A percentile compares a stretch with the other conserved stretches of the same genome.
Conservation (phyloP, 371 early-diverging fungal species). For the Lichtheimia corymbifera region DNA sequence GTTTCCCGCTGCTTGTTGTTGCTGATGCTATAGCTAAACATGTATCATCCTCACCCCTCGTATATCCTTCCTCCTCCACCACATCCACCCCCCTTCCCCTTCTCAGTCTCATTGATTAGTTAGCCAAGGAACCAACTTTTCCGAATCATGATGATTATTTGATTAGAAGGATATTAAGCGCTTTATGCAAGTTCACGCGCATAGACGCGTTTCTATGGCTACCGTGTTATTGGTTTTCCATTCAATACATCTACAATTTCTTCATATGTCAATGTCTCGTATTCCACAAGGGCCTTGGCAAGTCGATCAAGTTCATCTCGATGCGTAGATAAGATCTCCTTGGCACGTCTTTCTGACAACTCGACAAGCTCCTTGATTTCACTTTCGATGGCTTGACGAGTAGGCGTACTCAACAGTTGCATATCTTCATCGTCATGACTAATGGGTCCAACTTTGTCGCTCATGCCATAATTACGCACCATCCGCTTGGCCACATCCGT, state of each 20-base stretch:
- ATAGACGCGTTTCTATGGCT: not conserved
- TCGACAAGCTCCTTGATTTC: slow-evolving; percentile 80
- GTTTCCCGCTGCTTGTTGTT: slow-evolving; percentile 1
- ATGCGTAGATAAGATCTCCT: slow-evolving; percentile 68
- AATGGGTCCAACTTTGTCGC: slow-evolving; percentile 80
- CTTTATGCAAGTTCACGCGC: too few relatives aligned
- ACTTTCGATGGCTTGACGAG: slow-evolving; percentile 79
- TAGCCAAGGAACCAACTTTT: not conserved
- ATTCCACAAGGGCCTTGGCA: slow-evolving; percentile 89
- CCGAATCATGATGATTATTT: too few relatives aligned
- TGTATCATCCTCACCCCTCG: not conserved
- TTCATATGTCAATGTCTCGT: slow-evolving; percentile 89
- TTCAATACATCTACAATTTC: slow-evolving; percentile 11
- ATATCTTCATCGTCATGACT: slow-evolving; percentile 68
- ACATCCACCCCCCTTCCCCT: not conserved
- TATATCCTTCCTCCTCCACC: not conserved
- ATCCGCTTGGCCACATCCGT: slow-evolving; percentile 89
- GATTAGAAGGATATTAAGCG: too few relatives aligned
- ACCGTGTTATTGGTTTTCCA: slow-evolving; percentile 11
- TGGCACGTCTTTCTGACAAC: slow-evolving; percentile 60
- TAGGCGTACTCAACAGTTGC: slow-evolving; percentile 68
- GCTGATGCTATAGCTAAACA: not conserved
- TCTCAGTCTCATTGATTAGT: not conserved
- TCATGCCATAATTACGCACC: slow-evolving; percentile 95
- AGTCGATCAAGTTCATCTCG: slow-evolving; percentile 88